These are phyloP conservation scores for Metschnikowia dekortorum DNA, from an alignment of 805 yeast species.

Conservation along the genomic window DNA sequence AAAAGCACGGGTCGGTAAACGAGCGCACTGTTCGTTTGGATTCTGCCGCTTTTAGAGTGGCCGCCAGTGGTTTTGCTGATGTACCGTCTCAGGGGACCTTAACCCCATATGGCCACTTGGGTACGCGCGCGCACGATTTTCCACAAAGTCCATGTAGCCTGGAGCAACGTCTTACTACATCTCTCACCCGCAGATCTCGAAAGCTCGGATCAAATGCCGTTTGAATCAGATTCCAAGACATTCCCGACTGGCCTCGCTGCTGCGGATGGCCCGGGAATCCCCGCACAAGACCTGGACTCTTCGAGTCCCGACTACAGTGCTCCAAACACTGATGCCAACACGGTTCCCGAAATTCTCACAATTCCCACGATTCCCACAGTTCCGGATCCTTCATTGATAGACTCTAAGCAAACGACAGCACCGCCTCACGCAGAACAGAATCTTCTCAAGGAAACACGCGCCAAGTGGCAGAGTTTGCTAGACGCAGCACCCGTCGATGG, in stretches of 20 bases:
- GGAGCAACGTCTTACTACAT: neutral
- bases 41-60: no score
- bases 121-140: constrained; percentile 4
- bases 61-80: neutral
- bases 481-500: constrained; percentile 33
- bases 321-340: neutral
- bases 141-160: constrained; percentile 1
- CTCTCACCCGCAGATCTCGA: neutral
- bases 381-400: neutral
- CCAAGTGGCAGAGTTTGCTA: constrained; percentile 9
- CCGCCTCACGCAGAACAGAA: neutral
- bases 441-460: neutral
- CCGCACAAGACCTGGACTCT: neutral
- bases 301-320: neutral
- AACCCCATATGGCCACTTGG: neutral
- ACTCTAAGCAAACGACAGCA: neutral
- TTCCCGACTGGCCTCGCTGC: neutral
- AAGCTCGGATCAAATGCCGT: neutral
- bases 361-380: neutral
- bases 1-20: no score
- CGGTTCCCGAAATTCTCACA: no score
- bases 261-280: neutral
- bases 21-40: no score
- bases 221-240: neutral
- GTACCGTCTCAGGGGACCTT: neutral